These are phyloP conservation scores for Candida tetrigidarum DNA, from an alignment of 1,139 yeast species.

Conservation along the genomic window DNA sequence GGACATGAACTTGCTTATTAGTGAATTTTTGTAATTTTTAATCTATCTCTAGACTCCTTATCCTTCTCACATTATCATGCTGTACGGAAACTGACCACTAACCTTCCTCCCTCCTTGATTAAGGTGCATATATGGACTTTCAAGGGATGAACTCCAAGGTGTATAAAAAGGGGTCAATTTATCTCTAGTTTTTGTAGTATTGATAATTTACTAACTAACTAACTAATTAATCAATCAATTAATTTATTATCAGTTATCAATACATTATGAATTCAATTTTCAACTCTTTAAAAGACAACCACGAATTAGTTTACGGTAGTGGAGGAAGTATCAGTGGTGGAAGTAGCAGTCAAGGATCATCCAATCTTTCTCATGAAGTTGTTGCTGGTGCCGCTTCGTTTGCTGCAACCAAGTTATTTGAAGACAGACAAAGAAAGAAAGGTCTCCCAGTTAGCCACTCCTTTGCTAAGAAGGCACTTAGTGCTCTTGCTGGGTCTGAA, in stretches of 20 bases:
- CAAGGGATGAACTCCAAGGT: slow-evolving; percentile 12
- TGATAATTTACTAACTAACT: too few species aligned
- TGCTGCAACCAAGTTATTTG: slow-evolving; percentile 36
- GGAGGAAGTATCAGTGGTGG: too few species aligned
- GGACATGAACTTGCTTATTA: not conserved
- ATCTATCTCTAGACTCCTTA: not conserved
- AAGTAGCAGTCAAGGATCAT: too few species aligned
- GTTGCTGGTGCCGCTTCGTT: slow-evolving; percentile 40
- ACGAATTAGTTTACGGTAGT: slow-evolving; percentile 45
- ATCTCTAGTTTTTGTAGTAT: too few species aligned
- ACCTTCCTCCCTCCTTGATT: not conserved
- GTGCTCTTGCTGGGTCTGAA: slow-evolving; percentile 38
- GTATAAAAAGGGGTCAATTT: too few species aligned
- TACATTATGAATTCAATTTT: slow-evolving; percentile 19
- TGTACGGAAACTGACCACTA: too few species aligned
- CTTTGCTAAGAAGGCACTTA: slow-evolving; percentile 34
- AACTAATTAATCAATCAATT: too few species aligned
- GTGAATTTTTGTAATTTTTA: not conserved
- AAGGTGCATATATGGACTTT: not conserved
- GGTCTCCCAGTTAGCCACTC: slow-evolving; percentile 37
- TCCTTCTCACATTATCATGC: not conserved
- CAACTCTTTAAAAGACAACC: slow-evolving; percentile 37
- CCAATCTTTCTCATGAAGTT: slow-evolving; percentile 34
- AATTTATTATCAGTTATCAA: too few species aligned
- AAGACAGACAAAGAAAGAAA: slow-evolving; percentile 36